These are phyloP conservation scores for Boletus reticulatus DNA, from an alignment of 768 basidiomycete species.

Conservation along the genomic window DNA sequence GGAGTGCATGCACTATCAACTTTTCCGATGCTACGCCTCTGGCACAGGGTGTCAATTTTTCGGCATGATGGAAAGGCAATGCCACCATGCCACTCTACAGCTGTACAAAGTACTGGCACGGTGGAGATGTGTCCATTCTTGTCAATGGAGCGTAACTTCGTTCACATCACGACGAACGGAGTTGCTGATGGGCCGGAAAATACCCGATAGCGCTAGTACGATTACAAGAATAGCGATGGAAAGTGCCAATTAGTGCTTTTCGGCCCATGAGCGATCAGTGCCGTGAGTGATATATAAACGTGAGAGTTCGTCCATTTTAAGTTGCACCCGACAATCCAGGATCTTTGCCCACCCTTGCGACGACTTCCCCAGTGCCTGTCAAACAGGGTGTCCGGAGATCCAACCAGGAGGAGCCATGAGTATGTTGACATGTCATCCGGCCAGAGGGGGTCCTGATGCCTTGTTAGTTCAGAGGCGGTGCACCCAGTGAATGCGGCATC, in stretches of 20 bases:
- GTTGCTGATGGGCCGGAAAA: conserved; percentile 9
- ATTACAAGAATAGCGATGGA: conserved; percentile 25
- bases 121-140: conserved; percentile 10
- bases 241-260: conserved; percentile 12
- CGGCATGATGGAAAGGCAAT: conserved; percentile 34
- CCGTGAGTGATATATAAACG: conserved; percentile 35
- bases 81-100: conserved; percentile 1
- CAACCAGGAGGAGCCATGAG: conserved; percentile 27
- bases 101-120: conserved; percentile 5
- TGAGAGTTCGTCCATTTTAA: conserved; percentile 27
- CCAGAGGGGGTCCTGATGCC: conserved; percentile 28
- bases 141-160: conserved; percentile 19
- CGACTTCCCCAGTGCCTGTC: conserved; percentile 28
- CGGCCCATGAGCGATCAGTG: conserved; percentile 31
- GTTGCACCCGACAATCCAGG: conserved; percentile 31
- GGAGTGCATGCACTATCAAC: conserved; percentile 92
- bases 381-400: conserved; percentile 32
- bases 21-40: conserved; percentile 87
- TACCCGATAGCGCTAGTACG: conserved; percentile 11
- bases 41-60: conserved; percentile 91
- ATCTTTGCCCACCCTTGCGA: conserved; percentile 27
- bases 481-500: conserved; percentile 34
- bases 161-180: conserved; percentile 26
- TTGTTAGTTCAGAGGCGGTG: conserved; percentile 33
- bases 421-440: conserved; percentile 36